Evolutionary conservation across 805 yeast genomes (phyloP).

Genomic region (Yamadazyma laniorum): DNA sequence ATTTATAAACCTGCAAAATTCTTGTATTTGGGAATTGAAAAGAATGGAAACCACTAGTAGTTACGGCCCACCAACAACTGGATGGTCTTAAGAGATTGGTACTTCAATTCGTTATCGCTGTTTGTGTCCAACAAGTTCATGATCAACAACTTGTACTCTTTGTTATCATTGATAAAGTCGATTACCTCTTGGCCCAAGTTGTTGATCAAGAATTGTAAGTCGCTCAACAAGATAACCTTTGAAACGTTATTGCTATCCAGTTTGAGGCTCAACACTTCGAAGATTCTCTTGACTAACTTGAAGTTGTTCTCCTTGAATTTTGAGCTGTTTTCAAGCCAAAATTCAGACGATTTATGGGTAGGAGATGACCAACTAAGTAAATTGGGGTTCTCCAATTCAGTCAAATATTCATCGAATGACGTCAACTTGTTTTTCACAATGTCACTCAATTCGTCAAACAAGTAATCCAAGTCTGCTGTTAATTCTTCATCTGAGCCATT

Average conservation of each 20-base stretch:
- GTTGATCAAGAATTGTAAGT: slow-evolving; percentile 41
- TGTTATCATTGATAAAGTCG: slow-evolving; percentile 44
- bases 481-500: slow-evolving; percentile 76
- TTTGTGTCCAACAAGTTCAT: slow-evolving; percentile 74
- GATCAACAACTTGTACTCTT: slow-evolving; percentile 65
- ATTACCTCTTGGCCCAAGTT: slow-evolving; percentile 40
- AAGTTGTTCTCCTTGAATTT: slow-evolving; percentile 77
- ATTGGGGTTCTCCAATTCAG: slow-evolving; percentile 76
- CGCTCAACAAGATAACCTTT: slow-evolving; percentile 41
- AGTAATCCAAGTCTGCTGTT: slow-evolving; percentile 60
- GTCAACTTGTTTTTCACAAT: slow-evolving; percentile 72
- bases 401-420: slow-evolving; percentile 86
- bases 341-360: slow-evolving; percentile 82
- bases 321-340: slow-evolving; percentile 82
- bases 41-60: slow-evolving; percentile 4
- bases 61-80: slow-evolving; percentile 82
- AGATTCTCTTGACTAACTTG: slow-evolving; percentile 63
- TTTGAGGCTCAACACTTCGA: slow-evolving; percentile 44
- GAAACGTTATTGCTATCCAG: slow-evolving; percentile 18
- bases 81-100: slow-evolving; percentile 94
- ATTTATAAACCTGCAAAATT: neutral
- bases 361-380: slow-evolving; percentile 80
- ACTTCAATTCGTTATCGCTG: slow-evolving; percentile 83
- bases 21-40: slow-evolving; percentile 1
- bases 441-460: slow-evolving; percentile 62